Conservation (phyloP, 2,329 filamentous ascomycete species). For the Colletotrichum salicis region DNA sequence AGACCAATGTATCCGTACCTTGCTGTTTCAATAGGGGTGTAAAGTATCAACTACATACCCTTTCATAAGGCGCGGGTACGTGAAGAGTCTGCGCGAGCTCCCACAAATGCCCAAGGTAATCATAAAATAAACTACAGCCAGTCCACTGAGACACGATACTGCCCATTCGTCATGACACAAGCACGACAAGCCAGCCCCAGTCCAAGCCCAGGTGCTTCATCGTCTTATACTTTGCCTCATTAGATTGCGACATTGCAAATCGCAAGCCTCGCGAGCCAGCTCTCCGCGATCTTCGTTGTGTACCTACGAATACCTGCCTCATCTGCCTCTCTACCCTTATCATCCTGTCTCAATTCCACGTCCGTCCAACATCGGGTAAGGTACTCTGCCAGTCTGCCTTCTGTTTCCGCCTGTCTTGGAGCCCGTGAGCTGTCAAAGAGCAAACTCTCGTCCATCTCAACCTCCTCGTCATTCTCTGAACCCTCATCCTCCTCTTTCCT, state of each 20-base stretch:
- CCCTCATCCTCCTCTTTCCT: conserved; percentile 11
- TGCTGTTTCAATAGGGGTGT: not conserved
- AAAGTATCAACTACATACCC: not conserved
- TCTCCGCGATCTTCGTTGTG: conserved; percentile 17
- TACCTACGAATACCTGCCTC: not conserved
- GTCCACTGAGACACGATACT: conserved; percentile 27
- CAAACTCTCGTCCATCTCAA: not conserved
- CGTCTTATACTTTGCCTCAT: conserved; percentile 16
- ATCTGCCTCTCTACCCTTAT: not conserved
- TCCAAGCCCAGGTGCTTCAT: not conserved
- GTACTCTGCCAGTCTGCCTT: not conserved
- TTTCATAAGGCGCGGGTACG: not conserved
- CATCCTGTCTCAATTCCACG: not conserved
- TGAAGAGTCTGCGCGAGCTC: not conserved
- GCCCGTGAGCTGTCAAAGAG: not conserved
- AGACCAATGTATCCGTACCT: not conserved
- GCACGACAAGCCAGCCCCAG: conserved; percentile 10
- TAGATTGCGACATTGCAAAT: conserved; percentile 35
- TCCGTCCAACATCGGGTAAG: not conserved
- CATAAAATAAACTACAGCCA: conserved; percentile 7
- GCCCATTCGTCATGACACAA: conserved; percentile 29
- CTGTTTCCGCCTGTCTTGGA: not conserved
- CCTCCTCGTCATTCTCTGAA: conserved; percentile 11
- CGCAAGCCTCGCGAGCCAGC: conserved; percentile 32
- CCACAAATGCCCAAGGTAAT: not conserved